Conservation (phyloP, 2,329 filamentous ascomycete species). For the Clarireedia hainanense region DNA sequence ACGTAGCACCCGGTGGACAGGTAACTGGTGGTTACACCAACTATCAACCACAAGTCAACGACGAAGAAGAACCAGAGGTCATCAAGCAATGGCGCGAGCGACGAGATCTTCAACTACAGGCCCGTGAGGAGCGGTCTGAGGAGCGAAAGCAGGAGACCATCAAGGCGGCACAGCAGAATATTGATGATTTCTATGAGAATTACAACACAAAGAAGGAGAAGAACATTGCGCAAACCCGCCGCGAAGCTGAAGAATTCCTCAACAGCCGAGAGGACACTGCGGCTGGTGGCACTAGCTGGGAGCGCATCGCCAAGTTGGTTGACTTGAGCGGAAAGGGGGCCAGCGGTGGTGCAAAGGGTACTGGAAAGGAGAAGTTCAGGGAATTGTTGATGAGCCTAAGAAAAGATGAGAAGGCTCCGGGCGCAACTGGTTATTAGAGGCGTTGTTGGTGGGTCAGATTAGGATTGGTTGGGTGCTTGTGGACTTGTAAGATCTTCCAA, state of each 20-base stretch:
- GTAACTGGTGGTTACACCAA: conserved; percentile 59
- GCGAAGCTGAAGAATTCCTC: conserved; percentile 90
- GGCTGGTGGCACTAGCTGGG: conserved; percentile 94
- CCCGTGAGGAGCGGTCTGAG: conserved; percentile 76
- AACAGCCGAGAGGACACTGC: conserved; percentile 85
- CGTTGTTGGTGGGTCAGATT: not conserved
- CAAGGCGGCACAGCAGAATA: conserved; percentile 83
- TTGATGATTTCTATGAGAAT: conserved; percentile 99
- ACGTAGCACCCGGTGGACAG: conserved; percentile 65
- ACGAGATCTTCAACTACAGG: conserved; percentile 73
- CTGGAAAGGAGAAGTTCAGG: conserved; percentile 92
- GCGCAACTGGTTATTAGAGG: conserved; percentile 53
- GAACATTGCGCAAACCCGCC: conserved; percentile 75
- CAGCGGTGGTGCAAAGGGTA: conserved; percentile 79
- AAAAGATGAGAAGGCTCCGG: conserved; percentile 84
- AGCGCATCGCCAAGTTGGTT: conserved; percentile 95
- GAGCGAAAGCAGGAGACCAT: conserved; percentile 79
- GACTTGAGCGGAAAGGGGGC: conserved; percentile 90
- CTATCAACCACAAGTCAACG: conserved; percentile 33
- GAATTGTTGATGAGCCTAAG: conserved; percentile 79
- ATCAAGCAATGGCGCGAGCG: conserved; percentile 89
- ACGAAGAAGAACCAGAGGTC: conserved; percentile 82
- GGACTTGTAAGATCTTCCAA: conserved; percentile 26
- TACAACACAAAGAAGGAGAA: conserved; percentile 99
- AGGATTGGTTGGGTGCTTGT: conserved; percentile 5